These are phyloP conservation scores for Spathaspora sp. DNA, from an alignment of 805 yeast genomes.

Conservation along the genomic window DNA sequence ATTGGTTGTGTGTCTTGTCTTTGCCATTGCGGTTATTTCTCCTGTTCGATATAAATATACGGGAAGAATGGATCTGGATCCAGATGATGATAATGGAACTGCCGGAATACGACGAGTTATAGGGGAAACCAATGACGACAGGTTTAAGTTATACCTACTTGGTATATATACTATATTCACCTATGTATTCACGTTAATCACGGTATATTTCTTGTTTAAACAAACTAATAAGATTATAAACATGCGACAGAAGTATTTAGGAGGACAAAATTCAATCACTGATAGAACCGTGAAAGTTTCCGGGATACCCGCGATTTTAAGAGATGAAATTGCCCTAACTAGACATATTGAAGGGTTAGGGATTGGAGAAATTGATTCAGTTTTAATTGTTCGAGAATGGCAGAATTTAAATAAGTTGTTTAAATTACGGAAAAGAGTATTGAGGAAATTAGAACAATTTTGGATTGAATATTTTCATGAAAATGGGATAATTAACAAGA, in stretches of 20 bases:
- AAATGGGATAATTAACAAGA: slow-evolving; percentile 25
- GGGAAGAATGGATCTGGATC: slow-evolving; percentile 46
- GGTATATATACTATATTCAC: slow-evolving; percentile 91
- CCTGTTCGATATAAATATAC: slow-evolving; percentile 83
- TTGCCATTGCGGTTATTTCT: slow-evolving; percentile 72
- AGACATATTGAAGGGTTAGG: slow-evolving; percentile 74
- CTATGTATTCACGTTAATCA: slow-evolving; percentile 72
- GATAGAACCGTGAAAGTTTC: slow-evolving; percentile 86
- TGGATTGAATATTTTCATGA: slow-evolving; percentile 65
- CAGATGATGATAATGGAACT: slow-evolving; percentile 14
- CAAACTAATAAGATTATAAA: slow-evolving; percentile 73
- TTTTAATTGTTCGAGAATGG: slow-evolving; percentile 89
- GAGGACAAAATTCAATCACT: slow-evolving; percentile 82
- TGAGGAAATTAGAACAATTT: slow-evolving; percentile 58
- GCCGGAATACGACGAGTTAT: not conserved
- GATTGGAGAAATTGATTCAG: slow-evolving; percentile 74
- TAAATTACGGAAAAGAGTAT: slow-evolving; percentile 49
- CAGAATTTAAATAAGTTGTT: slow-evolving; percentile 63
- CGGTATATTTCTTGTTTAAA: slow-evolving; percentile 55
- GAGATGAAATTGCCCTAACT: slow-evolving; percentile 67
- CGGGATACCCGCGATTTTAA: slow-evolving; percentile 81
- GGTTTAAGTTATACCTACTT: slow-evolving; percentile 47
- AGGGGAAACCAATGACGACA: slow-evolving; percentile 10
- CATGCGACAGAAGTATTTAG: slow-evolving; percentile 77
- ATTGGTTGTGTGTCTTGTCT: slow-evolving; percentile 57